phyloP scores from a whole-genome alignment of 192 early-diverging fungal genomes.

The Funneliformis geosporum region DNA sequence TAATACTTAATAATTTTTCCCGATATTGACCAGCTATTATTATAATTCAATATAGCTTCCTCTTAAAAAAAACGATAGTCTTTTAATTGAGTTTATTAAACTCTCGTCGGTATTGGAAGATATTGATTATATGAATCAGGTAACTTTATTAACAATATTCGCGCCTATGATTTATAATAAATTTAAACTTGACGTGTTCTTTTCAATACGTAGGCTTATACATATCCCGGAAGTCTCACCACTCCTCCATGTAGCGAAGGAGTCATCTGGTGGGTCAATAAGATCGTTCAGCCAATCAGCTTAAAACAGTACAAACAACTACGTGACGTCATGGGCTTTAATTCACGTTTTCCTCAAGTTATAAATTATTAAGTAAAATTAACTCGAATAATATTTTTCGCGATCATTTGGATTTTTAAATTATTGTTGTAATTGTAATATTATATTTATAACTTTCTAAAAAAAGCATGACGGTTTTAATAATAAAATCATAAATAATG shows the following conservation, averaged over 20 bases:
- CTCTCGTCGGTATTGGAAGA: background rate
- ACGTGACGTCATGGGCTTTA: slow-evolving; percentile 44
- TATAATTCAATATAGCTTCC: background rate
- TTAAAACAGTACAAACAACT: slow-evolving; percentile 39
- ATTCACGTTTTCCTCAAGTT: slow-evolving; percentile 42
- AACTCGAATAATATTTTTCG: too few species aligned
- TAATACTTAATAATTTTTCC: background rate
- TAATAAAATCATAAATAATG: too few species aligned
- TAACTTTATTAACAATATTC: background rate
- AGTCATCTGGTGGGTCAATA: slow-evolving; percentile 54
- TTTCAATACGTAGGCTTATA: slow-evolving; percentile 29
- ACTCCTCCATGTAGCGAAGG: slow-evolving; percentile 68
- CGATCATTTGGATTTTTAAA: too few species aligned
- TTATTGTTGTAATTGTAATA: too few species aligned
- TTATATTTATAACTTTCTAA: too few species aligned
- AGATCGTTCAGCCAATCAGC: slow-evolving; percentile 37
- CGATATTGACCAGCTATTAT: background rate
- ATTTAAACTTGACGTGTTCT: too few species aligned
- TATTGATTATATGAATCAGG: background rate
- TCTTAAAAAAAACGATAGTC: background rate
- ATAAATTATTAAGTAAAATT: too few species aligned
- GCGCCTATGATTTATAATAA: too few species aligned
- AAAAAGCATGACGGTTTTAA: too few species aligned
- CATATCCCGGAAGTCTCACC: slow-evolving; percentile 60
- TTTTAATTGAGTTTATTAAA: background rate